Percentiles rank a stretch among this genome's conserved stretches.
Conservation (phyloP, 2,329 filamentous ascomycete species). For the Epichloe scottii region DNA sequence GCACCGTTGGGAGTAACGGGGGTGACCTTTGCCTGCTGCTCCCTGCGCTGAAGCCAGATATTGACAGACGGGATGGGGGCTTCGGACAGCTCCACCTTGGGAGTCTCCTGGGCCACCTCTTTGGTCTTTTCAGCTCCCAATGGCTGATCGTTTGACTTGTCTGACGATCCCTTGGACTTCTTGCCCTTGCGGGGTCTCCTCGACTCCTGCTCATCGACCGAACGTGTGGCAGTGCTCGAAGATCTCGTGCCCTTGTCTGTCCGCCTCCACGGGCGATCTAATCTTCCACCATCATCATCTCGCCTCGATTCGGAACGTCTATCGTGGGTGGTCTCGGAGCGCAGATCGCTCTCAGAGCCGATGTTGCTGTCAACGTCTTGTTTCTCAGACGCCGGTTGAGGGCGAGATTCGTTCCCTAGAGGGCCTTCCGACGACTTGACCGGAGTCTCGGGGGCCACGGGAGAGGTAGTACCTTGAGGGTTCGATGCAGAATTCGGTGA, state of each 20-base stretch:
- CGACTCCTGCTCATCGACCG: conserved; percentile 45
- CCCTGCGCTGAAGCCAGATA: conserved; percentile 70
- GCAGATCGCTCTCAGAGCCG: conserved; percentile 25
- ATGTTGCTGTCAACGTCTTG: conserved; percentile 22
- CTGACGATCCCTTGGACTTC: conserved; percentile 36
- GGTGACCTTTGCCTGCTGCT: conserved; percentile 46
- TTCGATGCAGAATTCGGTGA: conserved; percentile 13
- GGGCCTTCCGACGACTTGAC: conserved; percentile 14
- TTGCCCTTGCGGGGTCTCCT: conserved; percentile 45
- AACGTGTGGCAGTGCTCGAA: conserved; percentile 51
- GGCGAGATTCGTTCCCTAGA: conserved; percentile 12
- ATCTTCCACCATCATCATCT: conserved; percentile 25
- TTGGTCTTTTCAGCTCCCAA: conserved; percentile 45
- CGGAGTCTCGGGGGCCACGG: conserved; percentile 14
- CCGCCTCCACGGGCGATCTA: conserved; percentile 29
- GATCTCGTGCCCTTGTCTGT: conserved; percentile 41
- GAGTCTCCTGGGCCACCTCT: conserved; percentile 26
- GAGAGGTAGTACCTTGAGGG: conserved; percentile 14
- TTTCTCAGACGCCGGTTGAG: conserved; percentile 16
- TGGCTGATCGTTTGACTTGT: conserved; percentile 36
- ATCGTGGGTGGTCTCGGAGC: conserved; percentile 22
- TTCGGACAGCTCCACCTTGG: conserved; percentile 58
- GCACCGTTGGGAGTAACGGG: conserved; percentile 24
- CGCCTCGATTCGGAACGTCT: conserved; percentile 21
- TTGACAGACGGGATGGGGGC: conserved; percentile 78